Evolutionary conservation across 2,329 filamentous ascomycete species (phyloP).

Genomic region (Aspergillus quadrilineatus): DNA sequence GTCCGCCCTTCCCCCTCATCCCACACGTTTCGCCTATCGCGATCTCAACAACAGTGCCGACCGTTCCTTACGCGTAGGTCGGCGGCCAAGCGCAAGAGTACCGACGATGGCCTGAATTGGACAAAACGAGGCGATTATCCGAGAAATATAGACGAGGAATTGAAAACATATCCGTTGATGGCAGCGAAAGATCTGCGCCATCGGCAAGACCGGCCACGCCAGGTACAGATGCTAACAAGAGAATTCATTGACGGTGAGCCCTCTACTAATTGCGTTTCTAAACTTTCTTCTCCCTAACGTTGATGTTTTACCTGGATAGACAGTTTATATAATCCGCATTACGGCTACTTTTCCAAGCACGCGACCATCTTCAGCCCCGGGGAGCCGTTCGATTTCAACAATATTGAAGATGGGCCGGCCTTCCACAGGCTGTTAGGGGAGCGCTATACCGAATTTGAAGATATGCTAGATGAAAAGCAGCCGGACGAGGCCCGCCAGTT

Average conservation of each 20-base stretch:
- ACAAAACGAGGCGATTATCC: constrained; percentile 78
- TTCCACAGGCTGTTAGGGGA: constrained; percentile 76
- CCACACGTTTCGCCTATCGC: constrained; percentile 24
- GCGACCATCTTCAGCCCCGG: constrained; percentile 94
- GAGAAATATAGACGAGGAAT: constrained; percentile 75
- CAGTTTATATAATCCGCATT: constrained; percentile 89
- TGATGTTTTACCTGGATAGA: constrained; percentile 53
- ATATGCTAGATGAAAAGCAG: constrained; percentile 71
- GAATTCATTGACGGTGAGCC: constrained; percentile 91
- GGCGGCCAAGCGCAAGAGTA: constrained; percentile 39
- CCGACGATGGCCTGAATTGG: constrained; percentile 70
- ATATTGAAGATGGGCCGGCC: constrained; percentile 76
- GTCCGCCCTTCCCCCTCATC: constrained; percentile 43
- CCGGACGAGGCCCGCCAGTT: constrained; percentile 79
- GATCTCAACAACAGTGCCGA: constrained; percentile 34
- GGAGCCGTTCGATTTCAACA: constrained; percentile 83
- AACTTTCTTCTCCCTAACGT: not conserved
- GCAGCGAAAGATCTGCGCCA: constrained; percentile 75
- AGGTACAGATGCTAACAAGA: constrained; percentile 94
- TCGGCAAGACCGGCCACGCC: constrained; percentile 72
- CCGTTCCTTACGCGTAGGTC: constrained; percentile 36
- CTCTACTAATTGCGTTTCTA: not conserved
- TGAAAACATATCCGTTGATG: constrained; percentile 77
- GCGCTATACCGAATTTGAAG: constrained; percentile 88
- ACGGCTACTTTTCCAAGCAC: constrained; percentile 95